A percentile compares a stretch with the other conserved stretches of the same genome.
Conservation (phyloP, 148 eudicot genomes). For the Persicaria maculosa region DNA sequence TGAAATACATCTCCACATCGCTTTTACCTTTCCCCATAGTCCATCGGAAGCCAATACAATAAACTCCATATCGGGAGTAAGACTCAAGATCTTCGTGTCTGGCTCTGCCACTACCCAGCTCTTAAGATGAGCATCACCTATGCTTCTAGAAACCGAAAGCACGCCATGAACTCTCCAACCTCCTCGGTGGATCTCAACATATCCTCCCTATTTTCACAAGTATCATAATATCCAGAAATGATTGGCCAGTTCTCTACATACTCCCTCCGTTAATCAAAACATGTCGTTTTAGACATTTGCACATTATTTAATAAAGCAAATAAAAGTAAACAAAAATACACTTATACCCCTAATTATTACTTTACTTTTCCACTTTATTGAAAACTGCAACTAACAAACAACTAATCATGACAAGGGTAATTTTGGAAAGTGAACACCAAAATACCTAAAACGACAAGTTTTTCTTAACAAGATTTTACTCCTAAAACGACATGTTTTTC, state of each 20-base stretch:
- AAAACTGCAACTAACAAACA: no score
- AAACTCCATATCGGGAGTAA: slow-evolving; percentile 66
- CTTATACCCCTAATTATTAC: no score
- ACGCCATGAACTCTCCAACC: slow-evolving; percentile 89
- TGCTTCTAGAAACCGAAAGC: slow-evolving; percentile 87
- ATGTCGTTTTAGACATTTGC: no score
- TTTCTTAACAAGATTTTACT: no score
- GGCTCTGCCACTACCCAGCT: slow-evolving; percentile 83
- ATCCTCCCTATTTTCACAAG: slow-evolving; percentile 59
- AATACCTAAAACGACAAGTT: no score
- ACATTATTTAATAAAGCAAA: no score
- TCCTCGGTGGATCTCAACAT: slow-evolving; percentile 71
- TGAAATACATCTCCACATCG: neutral
- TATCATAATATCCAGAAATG: neutral
- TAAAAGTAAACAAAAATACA: no score
- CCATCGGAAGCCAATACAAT: slow-evolving; percentile 91
- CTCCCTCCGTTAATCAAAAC: no score
- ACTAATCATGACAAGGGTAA: no score
- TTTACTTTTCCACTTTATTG: no score
- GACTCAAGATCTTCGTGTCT: slow-evolving; percentile 39
- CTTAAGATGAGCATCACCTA: slow-evolving; percentile 88
- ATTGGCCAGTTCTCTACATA: neutral
- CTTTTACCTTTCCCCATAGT: slow-evolving; percentile 75
- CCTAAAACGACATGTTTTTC: no score
- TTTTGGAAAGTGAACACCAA: no score